Conservation (phyloP, 805 yeast species). For the Naumovozyma dairenensis region DNA sequence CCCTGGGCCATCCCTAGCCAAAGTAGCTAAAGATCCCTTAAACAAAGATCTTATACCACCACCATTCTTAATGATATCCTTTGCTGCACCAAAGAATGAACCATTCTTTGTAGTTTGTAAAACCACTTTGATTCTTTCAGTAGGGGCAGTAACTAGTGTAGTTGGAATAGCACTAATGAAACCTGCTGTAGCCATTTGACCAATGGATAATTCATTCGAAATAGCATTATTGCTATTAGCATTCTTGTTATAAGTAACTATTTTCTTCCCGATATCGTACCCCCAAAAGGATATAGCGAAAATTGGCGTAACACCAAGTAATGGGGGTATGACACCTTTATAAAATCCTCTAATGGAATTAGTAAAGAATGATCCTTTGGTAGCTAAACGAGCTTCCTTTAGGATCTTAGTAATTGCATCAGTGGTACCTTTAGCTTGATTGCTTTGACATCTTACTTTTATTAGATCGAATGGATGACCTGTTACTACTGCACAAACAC, state of each 20-base stretch:
- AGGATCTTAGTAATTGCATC: constrained; percentile 65
- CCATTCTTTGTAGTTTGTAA: constrained; percentile 56
- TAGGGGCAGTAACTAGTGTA: constrained; percentile 94
- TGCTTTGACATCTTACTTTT: constrained; percentile 84
- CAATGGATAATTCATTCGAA: constrained; percentile 48
- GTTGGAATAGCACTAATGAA: constrained; percentile 92
- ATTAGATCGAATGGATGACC: constrained; percentile 96
- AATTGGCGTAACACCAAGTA: constrained; percentile 96
- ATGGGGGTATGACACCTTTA: constrained; percentile 89
- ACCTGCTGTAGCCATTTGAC: constrained; percentile 82
- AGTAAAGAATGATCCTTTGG: constrained; percentile 8
- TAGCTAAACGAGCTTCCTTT: constrained; percentile 26
- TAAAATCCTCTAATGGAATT: constrained; percentile 53
- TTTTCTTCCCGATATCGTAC: constrained; percentile 79
- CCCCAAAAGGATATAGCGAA: constrained; percentile 99
- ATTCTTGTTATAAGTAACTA: constrained; percentile 43
- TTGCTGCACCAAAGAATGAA: constrained; percentile 36
- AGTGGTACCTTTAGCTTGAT: constrained; percentile 46
- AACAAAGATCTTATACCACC: constrained; percentile 82
- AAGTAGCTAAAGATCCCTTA: constrained; percentile 85
- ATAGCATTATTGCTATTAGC: constrained; percentile 10
- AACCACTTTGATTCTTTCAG: constrained; percentile 90
- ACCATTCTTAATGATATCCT: constrained; percentile 63
- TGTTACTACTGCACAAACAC: constrained; percentile 86
- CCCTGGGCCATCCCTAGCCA: constrained; percentile 97